phyloP scores from a whole-genome alignment of 2,329 filamentous ascomycete genomes.

The Venturia asperata region DNA sequence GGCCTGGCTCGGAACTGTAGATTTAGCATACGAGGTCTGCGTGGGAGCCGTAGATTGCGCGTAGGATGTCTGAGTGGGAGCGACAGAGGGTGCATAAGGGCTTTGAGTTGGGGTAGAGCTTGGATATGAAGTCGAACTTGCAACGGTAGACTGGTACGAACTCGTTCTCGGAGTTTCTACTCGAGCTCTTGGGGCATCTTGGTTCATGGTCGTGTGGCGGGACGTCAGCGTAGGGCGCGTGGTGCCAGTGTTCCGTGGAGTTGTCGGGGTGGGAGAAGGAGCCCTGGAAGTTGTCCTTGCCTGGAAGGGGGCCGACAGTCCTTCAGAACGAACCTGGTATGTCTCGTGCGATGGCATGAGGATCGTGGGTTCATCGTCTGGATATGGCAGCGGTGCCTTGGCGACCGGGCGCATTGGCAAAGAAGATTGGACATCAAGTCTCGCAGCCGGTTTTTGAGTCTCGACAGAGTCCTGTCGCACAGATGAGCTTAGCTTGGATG shows the following conservation, averaged over 20 bases:
- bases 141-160: neutral
- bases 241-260: neutral
- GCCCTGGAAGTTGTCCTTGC: neutral
- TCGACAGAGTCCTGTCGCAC: slow-evolving; percentile 22
- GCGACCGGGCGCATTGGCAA: slow-evolving; percentile 27
- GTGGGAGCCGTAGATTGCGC: slow-evolving; percentile 47
- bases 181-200: slow-evolving; percentile 11
- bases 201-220: neutral
- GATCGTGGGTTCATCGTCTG: slow-evolving; percentile 36
- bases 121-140: neutral
- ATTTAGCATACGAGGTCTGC: slow-evolving; percentile 30
- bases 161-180: neutral
- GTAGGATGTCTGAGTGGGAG: slow-evolving; percentile 1
- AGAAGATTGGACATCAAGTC: slow-evolving; percentile 31
- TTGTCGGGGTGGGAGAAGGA: neutral
- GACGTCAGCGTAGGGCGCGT: neutral
- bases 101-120: neutral
- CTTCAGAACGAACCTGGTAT: slow-evolving; percentile 23
- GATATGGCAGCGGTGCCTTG: slow-evolving; percentile 37
- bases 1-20: neutral
- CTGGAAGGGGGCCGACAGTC: slow-evolving; percentile 1
- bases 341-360: slow-evolving; percentile 39
- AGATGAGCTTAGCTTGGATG: slow-evolving; percentile 6
- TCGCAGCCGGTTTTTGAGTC: slow-evolving; percentile 23
- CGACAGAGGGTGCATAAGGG: neutral